Conservation (phyloP, 768 basidiomycete species). For the Amanita jacksonii region DNA sequence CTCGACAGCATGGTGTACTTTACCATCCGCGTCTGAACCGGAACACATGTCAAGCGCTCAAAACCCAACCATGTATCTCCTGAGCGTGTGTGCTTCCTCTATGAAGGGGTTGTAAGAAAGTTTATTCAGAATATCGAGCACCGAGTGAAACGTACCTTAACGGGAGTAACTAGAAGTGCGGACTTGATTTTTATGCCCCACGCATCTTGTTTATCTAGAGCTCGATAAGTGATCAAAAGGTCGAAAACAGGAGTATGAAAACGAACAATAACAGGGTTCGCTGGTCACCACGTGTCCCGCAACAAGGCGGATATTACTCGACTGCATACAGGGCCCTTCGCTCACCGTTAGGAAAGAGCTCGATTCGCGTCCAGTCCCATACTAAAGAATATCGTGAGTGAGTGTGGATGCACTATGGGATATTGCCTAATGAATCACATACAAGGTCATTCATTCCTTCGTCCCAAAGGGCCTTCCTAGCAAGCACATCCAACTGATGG, state of each 20-base stretch:
- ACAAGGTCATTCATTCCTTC: constrained; percentile 78
- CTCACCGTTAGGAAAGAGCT: constrained; percentile 83
- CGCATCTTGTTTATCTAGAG: constrained; percentile 5
- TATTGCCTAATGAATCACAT: constrained; percentile 1
- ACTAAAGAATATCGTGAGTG: constrained; percentile 34
- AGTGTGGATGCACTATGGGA: not conserved
- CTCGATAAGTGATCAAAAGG: not conserved
- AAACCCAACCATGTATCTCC: constrained; percentile 82
- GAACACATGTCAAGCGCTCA: constrained; percentile 88
- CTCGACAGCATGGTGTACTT: constrained; percentile 76
- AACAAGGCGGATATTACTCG: constrained; percentile 53
- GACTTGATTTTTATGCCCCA: constrained; percentile 95
- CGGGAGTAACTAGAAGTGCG: constrained; percentile 63
- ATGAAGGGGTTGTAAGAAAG: not conserved
- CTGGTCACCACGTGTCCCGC: constrained; percentile 92
- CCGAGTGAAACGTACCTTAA: constrained; percentile 32
- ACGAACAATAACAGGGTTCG: constrained; percentile 88
- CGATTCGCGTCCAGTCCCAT: constrained; percentile 89
- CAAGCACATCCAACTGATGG: constrained; percentile 74
- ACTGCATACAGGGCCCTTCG: constrained; percentile 77
- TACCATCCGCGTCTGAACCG: constrained; percentile 87
- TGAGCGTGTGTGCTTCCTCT: constrained; percentile 67
- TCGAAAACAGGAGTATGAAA: too few species aligned
- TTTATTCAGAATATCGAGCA: not conserved
- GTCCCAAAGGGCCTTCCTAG: constrained; percentile 82